These are phyloP conservation scores for Albugo laibachii DNA, from an alignment of 352 stramenopile genomes.

Conservation along the genomic window DNA sequence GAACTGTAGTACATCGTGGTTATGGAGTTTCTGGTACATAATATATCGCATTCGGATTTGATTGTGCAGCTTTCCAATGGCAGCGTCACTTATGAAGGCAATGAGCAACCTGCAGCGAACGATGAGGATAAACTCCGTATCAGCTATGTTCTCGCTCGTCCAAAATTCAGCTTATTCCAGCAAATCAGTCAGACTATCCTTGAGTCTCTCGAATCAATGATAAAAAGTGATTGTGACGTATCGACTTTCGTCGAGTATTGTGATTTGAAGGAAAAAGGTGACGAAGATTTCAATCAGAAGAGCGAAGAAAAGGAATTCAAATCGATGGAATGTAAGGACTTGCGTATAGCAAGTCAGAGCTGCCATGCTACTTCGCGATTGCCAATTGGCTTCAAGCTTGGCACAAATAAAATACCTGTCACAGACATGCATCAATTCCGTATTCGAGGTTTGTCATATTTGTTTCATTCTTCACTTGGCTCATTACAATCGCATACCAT, in stretches of 20 bases:
- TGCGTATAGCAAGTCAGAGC: constrained; percentile 13
- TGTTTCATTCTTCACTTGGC: neutral
- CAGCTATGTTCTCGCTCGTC: constrained; percentile 34
- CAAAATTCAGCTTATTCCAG: constrained; percentile 81
- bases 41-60: constrained; percentile 92
- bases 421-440: constrained; percentile 39
- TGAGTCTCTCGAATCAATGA: constrained; percentile 19
- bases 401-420: constrained; percentile 30
- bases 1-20: neutral
- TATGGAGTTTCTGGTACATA: constrained; percentile 93
- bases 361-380: constrained; percentile 49
- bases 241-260: constrained; percentile 1
- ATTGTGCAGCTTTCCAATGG: constrained; percentile 75
- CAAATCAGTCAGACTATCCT: constrained; percentile 54
- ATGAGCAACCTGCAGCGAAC: neutral
- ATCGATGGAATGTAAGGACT: constrained; percentile 3
- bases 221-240: constrained; percentile 10
- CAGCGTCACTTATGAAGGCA: neutral
- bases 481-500: neutral
- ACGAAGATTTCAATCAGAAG: neutral
- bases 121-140: neutral
- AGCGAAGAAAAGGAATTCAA: neutral
- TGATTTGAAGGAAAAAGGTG: neutral
- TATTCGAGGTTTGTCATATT: constrained; percentile 14
- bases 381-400: constrained; percentile 57